A percentile compares a stretch with the other conserved stretches of the same genome.
These are phyloP conservation scores for Russula sp. DNA, from an alignment of 768 basidiomycete species.

Conservation along the genomic window DNA sequence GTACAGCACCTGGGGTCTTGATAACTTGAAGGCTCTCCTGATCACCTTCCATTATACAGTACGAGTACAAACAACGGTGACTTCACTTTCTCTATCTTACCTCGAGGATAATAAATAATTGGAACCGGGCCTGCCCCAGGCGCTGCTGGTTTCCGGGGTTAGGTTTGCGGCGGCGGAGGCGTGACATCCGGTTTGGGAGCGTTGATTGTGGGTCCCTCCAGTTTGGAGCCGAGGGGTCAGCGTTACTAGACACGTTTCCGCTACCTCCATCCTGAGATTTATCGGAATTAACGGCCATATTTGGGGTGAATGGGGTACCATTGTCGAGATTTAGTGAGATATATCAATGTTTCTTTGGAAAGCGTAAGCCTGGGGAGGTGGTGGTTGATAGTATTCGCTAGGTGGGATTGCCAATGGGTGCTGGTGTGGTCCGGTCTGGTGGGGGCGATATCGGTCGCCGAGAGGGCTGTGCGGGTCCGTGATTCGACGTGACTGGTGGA, in stretches of 20 bases:
- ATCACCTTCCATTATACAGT: too few species aligned
- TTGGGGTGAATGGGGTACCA: too few species aligned
- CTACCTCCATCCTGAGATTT: too few species aligned
- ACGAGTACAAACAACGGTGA: too few species aligned
- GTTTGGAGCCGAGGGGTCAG: not conserved
- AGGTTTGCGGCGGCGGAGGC: too few species aligned
- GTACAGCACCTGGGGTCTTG: too few species aligned
- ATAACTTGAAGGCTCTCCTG: too few species aligned
- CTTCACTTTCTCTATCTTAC: too few species aligned
- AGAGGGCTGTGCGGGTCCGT: not conserved
- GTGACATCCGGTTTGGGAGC: not conserved
- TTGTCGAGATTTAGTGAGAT: not conserved
- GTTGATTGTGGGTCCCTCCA: not conserved
- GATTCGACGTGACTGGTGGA: not conserved
- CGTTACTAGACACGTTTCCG: not conserved
- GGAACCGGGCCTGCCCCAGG: too few species aligned
- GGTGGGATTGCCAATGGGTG: not conserved
- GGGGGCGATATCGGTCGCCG: not conserved
- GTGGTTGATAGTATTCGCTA: not conserved
- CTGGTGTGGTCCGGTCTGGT: not conserved
- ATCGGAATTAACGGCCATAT: not conserved
- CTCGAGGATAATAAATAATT: too few species aligned
- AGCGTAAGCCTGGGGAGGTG: not conserved
- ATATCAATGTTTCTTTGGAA: not conserved
- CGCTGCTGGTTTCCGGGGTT: too few species aligned